Percentiles rank a stretch among this genome's conserved stretches.
These are phyloP conservation scores for Speleostelium caveatum DNA, from an alignment of 78 protist species.

Conservation along the genomic window DNA sequence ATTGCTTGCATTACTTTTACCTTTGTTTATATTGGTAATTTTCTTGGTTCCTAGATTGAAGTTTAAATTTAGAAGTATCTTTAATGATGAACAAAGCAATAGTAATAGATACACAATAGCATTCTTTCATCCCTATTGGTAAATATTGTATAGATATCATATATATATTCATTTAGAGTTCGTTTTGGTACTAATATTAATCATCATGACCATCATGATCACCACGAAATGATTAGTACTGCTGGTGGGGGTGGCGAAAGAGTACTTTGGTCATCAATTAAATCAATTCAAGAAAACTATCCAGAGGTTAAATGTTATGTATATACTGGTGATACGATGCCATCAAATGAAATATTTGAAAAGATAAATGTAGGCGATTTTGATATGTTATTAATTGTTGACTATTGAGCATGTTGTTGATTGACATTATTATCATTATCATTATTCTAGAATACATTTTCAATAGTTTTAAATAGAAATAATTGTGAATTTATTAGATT, in stretches of 20 bases:
- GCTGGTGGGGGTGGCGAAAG: constrained; percentile 94
- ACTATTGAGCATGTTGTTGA: background rate
- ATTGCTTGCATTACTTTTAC: too few species aligned
- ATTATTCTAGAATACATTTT: constrained; percentile 20
- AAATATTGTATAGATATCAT: background rate
- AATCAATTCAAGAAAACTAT: constrained; percentile 47
- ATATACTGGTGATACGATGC: constrained; percentile 51
- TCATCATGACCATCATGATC: too few species aligned
- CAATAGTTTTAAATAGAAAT: constrained; percentile 29
- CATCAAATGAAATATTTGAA: constrained; percentile 22
- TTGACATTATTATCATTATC: background rate
- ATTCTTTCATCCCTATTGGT: constrained; percentile 85
- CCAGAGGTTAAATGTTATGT: constrained; percentile 26
- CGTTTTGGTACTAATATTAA: background rate
- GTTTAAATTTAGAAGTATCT: too few species aligned
- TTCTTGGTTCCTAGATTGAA: too few species aligned
- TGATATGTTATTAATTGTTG: background rate
- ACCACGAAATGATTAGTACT: constrained; percentile 26
- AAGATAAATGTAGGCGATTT: constrained; percentile 32
- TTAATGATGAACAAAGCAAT: too few species aligned
- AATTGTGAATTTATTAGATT: constrained; percentile 65
- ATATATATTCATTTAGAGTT: background rate
- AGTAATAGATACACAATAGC: too few species aligned
- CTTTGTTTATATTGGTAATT: too few species aligned
- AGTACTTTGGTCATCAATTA: constrained; percentile 87